phyloP scores from a whole-genome alignment of 345 rosid genomes.

The Zanthoxylum bungeanum region DNA sequence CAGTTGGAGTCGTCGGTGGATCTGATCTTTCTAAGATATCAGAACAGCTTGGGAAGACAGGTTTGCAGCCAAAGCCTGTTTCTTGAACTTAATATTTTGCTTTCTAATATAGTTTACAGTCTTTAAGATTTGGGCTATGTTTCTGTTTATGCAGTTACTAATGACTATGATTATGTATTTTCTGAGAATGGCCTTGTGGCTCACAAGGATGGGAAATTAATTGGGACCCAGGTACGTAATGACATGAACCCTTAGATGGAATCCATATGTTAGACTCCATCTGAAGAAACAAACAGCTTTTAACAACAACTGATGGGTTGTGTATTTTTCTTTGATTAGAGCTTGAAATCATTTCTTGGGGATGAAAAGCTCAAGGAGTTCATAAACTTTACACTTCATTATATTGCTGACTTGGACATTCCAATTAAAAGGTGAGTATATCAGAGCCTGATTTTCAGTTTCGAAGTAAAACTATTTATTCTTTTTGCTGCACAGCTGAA shows the following conservation, averaged over 20 bases:
- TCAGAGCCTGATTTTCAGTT: background rate
- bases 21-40: constrained; percentile 87
- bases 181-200: constrained; percentile 99
- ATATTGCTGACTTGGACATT: constrained; percentile 95
- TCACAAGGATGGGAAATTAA: constrained; percentile 79
- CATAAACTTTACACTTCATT: constrained; percentile 77
- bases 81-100: background rate
- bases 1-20: constrained; percentile 96
- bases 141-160: constrained; percentile 51
- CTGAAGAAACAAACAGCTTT: background rate
- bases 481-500: constrained; percentile 5
- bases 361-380: constrained; percentile 88
- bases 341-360: constrained; percentile 85
- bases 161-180: constrained; percentile 86
- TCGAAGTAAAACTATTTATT: background rate
- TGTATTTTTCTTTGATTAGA: constrained; percentile 41
- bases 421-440: constrained; percentile 80
- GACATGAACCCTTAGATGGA: background rate
- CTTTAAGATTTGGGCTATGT: background rate
- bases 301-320: constrained; percentile 14
- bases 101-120: constrained; percentile 1
- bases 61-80: constrained; percentile 29
- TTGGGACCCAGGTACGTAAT: constrained; percentile 69
- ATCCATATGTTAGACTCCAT: background rate
- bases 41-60: constrained; percentile 89